Conservation (phyloP, 1,139 yeast species). For the Yamadazyma songkhlaensis region DNA sequence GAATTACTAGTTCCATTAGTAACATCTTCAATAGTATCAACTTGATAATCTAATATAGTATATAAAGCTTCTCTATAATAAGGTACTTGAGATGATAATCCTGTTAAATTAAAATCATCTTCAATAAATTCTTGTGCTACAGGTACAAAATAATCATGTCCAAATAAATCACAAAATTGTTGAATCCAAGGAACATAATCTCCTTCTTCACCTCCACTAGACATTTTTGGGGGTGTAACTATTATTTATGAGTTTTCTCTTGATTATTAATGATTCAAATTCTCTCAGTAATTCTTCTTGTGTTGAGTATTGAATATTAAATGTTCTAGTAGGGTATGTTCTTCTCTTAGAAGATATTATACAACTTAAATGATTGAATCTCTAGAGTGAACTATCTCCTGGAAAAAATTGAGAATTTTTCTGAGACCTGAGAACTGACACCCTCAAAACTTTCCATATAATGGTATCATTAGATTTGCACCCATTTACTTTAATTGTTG, state of each 20-base stretch:
- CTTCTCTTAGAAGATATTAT: too few species aligned
- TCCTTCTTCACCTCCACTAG: slow-evolving; percentile 40
- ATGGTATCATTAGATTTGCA: slow-evolving; percentile 21
- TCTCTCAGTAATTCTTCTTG: too few species aligned
- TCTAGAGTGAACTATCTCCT: too few species aligned
- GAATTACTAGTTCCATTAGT: slow-evolving; percentile 9
- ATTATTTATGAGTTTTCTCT: too few species aligned
- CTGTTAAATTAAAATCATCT: slow-evolving; percentile 94
- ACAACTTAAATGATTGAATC: too few species aligned
- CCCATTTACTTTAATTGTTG: slow-evolving; percentile 27
- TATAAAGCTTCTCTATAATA: slow-evolving; percentile 90
- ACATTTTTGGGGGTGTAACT: neutral
- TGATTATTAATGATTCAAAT: too few species aligned
- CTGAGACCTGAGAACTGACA: neutral
- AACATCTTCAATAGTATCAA: slow-evolving; percentile 66
- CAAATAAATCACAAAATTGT: slow-evolving; percentile 81
- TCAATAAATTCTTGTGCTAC: slow-evolving; percentile 92
- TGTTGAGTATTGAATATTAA: too few species aligned
- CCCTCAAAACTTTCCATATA: too few species aligned
- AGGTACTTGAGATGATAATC: slow-evolving; percentile 81
- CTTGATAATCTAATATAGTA: slow-evolving; percentile 73
- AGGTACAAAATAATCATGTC: slow-evolving; percentile 91
- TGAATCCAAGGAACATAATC: slow-evolving; percentile 86
- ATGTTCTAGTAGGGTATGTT: too few species aligned
- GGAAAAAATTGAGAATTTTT: neutral